Conservation (phyloP, 345 rosid genomes). For the Melaleuca alternifolia region DNA sequence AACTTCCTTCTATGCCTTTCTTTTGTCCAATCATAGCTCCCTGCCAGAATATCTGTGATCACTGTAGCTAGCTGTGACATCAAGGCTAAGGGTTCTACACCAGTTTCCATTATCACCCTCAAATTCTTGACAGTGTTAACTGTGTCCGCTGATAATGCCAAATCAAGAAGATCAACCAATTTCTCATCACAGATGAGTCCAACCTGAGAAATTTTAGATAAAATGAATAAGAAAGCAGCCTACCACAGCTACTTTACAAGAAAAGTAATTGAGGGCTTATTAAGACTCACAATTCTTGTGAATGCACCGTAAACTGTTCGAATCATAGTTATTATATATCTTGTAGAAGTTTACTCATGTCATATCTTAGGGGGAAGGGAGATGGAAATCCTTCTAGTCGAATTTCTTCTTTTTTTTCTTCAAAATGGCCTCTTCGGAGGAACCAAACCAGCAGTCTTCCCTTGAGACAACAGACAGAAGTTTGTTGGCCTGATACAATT, state of each 20-base stretch:
- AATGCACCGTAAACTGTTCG: too few species aligned
- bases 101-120: conserved; percentile 85
- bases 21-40: conserved; percentile 76
- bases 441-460: not conserved
- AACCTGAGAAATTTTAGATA: conserved; percentile 36
- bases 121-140: conserved; percentile 92
- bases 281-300: not conserved
- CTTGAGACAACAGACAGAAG: not conserved
- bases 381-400: not conserved
- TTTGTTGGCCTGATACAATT: not conserved
- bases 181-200: conserved; percentile 97
- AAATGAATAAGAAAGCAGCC: not conserved
- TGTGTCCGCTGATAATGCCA: conserved; percentile 97
- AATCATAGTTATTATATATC: too few species aligned
- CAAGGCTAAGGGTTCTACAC: conserved; percentile 88
- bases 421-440: not conserved
- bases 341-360: too few species aligned
- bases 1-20: conserved; percentile 68
- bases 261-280: not conserved
- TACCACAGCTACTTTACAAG: not conserved
- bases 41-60: conserved; percentile 90
- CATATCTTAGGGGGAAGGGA: not conserved
- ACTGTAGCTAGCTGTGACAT: conserved; percentile 99
- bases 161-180: conserved; percentile 95
- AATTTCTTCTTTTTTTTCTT: not conserved